Percentiles rank a stretch among this genome's conserved stretches.
phyloP scores from a whole-genome alignment of 1,284 basidiomycete species.

The Ceratobasidium sp. region DNA sequence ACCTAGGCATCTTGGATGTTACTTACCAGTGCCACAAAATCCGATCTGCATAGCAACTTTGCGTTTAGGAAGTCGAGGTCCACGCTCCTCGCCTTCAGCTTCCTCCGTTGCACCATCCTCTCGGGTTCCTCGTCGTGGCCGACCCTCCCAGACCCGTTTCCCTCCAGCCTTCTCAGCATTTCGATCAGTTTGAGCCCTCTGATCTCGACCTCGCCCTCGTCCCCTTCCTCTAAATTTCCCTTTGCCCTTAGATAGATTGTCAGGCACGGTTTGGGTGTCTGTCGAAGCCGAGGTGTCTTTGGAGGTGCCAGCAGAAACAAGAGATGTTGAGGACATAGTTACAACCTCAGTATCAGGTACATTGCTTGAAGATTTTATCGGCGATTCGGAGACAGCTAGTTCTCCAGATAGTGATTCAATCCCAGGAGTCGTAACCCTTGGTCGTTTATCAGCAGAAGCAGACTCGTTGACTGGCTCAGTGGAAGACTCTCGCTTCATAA shows the following conservation, averaged over 20 bases:
- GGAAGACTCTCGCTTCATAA: conserved; percentile 42
- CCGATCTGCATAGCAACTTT: conserved; percentile 81
- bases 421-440: conserved; percentile 11
- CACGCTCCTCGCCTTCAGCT: conserved; percentile 41
- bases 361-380: too few relatives aligned
- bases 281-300: background rate
- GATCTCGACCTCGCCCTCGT: conserved; percentile 29
- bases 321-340: background rate
- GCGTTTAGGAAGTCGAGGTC: conserved; percentile 69
- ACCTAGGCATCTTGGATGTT: background rate
- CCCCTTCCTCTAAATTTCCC: conserved; percentile 3
- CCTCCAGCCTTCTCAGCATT: conserved; percentile 32
- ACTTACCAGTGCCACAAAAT: conserved; percentile 73
- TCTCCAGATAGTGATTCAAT: background rate
- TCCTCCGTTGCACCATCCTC: conserved; percentile 50
- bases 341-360: background rate
- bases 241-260: conserved; percentile 25
- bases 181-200: conserved; percentile 32
- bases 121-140: conserved; percentile 34
- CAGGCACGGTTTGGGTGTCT: background rate
- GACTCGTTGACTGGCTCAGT: background rate
- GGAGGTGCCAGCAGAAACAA: background rate
- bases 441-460: conserved; percentile 23
- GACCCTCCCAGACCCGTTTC: conserved; percentile 31
- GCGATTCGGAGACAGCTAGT: background rate